A percentile compares a stretch with the other conserved stretches of the same genome.
Evolutionary conservation across 176 grass and related monocot species (phyloP).

Genomic region (Carex pumila): DNA sequence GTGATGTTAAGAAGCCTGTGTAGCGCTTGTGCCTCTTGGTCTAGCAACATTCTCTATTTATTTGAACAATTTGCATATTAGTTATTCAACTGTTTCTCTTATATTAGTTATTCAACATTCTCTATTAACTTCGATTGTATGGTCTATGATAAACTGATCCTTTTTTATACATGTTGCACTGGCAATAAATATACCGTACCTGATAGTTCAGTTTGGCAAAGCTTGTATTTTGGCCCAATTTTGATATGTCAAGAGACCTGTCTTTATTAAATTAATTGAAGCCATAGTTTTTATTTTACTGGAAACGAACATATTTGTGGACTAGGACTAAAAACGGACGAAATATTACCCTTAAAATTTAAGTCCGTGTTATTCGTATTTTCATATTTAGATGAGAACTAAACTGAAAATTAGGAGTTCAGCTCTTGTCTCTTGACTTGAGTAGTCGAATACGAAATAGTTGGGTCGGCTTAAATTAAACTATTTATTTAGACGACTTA

Average conservation of each 20-base stretch:
- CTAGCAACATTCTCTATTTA: neutral
- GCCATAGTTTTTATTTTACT: no score
- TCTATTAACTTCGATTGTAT: neutral
- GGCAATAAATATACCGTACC: neutral
- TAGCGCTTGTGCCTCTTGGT: slow-evolving; percentile 41
- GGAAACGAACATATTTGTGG: no score
- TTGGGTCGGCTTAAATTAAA: no score
- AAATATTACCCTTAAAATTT: no score
- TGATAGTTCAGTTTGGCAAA: neutral
- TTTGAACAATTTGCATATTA: slow-evolving; percentile 16
- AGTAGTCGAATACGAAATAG: no score
- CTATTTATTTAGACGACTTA: no score
- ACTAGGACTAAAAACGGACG: no score
- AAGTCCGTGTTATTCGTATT: no score
- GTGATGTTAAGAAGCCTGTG: slow-evolving; percentile 44
- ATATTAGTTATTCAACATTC: no score
- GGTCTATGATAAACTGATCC: neutral
- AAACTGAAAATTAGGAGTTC: no score
- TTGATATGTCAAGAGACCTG: neutral
- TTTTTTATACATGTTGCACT: neutral
- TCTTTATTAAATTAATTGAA: neutral
- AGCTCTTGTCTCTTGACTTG: no score
- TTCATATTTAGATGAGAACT: no score
- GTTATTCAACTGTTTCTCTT: neutral
- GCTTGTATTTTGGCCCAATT: neutral